Base-by-base conservation (phyloP, 2,329 filamentous ascomycete genomes). In the Dactylellina drechsleri region DNA sequence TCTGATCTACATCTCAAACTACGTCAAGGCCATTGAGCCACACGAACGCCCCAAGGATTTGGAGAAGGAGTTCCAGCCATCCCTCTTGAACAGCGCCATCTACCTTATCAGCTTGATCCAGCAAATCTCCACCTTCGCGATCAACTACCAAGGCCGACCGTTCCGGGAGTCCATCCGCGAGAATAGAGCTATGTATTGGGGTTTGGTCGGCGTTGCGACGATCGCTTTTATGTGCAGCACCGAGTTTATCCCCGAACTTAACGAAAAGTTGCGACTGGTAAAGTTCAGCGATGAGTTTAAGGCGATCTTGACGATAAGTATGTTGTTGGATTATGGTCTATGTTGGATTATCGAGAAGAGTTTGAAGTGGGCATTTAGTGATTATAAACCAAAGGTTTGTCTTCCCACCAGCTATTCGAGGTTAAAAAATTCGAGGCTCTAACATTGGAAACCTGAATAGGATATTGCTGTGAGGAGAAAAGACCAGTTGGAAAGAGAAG, bases 181-280 rank as follows among this genome's bases (percentile, higher is more conserved):
- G 84, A 99, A 99, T 85, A 91, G 89, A 82, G 93, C 92, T 82
- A 99, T 99, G 95, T 99, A 95, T 85, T 99, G 91, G 86, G 95
- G 95, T 73, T 92, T 99, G 66, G 85, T 99, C 47, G 91, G 91
- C 77, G 94, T 97, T 15, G 92, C 92, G 0, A 92, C 86, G 49
- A 91, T 99, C 31, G 94, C 95, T 4, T 98, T 99, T 83, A 90
- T 91, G 54, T 97, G 94, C 83, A 94, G 93, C 5, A 96, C 94
- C 0, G 95, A 99, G 82, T 92, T 99, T 80, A 86, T 98, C 57
- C 95, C 95, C 1, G 95, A 98, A 81, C 89, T 99, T 82, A 99
- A 98, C 83, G 87, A 94, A 83, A 90, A 92, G 82, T 90, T 99
- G 84, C 92, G 91, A 80, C 89, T 99, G 0, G 95, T 99, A 3